Conservation (phyloP, 1,284 basidiomycete species). For the Ustilago hordei region DNA sequence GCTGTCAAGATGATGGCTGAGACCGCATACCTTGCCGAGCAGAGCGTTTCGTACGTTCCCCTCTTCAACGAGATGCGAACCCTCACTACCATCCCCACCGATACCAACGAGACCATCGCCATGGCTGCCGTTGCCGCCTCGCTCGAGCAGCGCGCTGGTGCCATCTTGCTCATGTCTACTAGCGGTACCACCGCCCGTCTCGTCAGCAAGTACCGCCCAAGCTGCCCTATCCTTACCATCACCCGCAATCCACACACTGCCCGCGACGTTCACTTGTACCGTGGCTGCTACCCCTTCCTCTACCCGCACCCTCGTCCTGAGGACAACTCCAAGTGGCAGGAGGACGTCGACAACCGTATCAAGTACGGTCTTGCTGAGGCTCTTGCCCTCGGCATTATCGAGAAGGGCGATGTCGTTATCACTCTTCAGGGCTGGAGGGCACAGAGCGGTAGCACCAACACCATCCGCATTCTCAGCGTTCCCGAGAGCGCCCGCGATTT, state of each 20-base stretch:
- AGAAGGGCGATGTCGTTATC: conserved; percentile 88
- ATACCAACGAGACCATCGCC: conserved; percentile 68
- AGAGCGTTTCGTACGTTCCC: conserved; percentile 66
- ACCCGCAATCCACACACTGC: conserved; percentile 96
- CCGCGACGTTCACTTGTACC: conserved; percentile 95
- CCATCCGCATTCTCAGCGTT: conserved; percentile 65
- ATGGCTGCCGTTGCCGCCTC: conserved; percentile 67
- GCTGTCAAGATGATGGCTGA: conserved; percentile 72
- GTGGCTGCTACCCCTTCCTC: conserved; percentile 97
- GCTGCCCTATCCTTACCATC: conserved; percentile 88
- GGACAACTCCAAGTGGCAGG: conserved; percentile 90
- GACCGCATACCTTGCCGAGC: conserved; percentile 69
- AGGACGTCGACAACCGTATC: conserved; percentile 79
- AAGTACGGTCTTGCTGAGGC: conserved; percentile 87
- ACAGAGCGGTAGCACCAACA: conserved; percentile 85
- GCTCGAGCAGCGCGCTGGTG: conserved; percentile 68
- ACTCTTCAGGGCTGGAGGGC: conserved; percentile 99
- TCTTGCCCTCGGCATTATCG: conserved; percentile 87
- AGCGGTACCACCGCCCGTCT: conserved; percentile 92
- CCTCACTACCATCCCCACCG: conserved; percentile 64
- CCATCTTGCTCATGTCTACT: conserved; percentile 93
- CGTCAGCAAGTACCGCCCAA: conserved; percentile 95
- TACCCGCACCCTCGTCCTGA: conserved; percentile 93
- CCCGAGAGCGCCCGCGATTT: conserved; percentile 64
- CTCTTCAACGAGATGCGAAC: conserved; percentile 73